Conservation (phyloP, 23 red algal species). For the Porphyridium purpureum region DNA sequence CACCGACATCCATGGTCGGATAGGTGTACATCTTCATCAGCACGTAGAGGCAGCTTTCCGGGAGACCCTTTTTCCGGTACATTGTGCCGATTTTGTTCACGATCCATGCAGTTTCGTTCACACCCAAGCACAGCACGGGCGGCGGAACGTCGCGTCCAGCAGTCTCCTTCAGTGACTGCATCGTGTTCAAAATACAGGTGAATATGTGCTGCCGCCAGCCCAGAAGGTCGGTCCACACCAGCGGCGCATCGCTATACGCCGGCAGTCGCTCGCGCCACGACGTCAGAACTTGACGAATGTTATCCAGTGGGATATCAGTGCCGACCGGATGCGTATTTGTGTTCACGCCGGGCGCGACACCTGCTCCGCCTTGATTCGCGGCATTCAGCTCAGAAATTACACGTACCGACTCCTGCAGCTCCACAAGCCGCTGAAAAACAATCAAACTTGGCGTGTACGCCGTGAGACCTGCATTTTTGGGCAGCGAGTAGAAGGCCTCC, state of each 20-base stretch:
- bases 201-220: slow-evolving; percentile 86
- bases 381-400: slow-evolving; percentile 81
- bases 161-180: slow-evolving; percentile 64
- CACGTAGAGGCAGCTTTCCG: slow-evolving; percentile 54
- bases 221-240: slow-evolving; percentile 75
- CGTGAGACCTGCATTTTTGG: slow-evolving; percentile 25
- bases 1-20: slow-evolving; percentile 72
- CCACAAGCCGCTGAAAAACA: slow-evolving; percentile 80
- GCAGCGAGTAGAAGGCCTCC: slow-evolving; percentile 30
- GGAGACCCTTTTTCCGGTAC: slow-evolving; percentile 72
- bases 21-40: slow-evolving; percentile 77
- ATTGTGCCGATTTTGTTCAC: slow-evolving; percentile 73
- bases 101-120: slow-evolving; percentile 93
- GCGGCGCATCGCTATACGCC: slow-evolving; percentile 16
- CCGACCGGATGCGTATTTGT: too few relatives aligned
- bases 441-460: slow-evolving; percentile 18
- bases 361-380: slow-evolving; percentile 1
- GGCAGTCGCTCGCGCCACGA: slow-evolving; percentile 79
- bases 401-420: slow-evolving; percentile 61
- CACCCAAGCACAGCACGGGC: slow-evolving; percentile 55
- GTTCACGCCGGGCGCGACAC: too few relatives aligned
- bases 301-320: slow-evolving; percentile 64
- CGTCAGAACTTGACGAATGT: slow-evolving; percentile 47
- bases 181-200: slow-evolving; percentile 54
- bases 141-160: slow-evolving; percentile 28